Evolutionary conservation across 768 basidiomycete genomes (phyloP).

Genomic region (Phlebiopsis gigantea): DNA sequence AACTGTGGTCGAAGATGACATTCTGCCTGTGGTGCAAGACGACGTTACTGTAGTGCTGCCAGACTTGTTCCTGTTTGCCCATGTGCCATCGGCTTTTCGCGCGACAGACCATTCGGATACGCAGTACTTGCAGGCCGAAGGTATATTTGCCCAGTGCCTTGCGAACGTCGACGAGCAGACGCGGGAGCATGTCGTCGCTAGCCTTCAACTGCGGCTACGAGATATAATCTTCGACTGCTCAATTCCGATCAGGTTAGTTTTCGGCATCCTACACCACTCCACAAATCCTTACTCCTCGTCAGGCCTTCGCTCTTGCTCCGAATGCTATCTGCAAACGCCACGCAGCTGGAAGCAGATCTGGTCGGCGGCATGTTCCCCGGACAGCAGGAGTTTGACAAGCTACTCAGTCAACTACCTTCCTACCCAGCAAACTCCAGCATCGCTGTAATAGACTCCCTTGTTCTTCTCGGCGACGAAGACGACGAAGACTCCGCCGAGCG

Average conservation of each 20-base stretch:
- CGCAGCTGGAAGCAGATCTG: conserved; percentile 34
- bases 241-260: conserved; percentile 28
- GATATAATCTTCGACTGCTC: conserved; percentile 35
- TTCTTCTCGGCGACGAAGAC: conserved; percentile 35
- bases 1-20: background rate
- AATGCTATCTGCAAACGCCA: conserved; percentile 23
- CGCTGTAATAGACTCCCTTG: conserved; percentile 52
- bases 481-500: conserved; percentile 6
- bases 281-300: background rate
- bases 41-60: conserved; percentile 28
- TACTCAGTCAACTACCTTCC: conserved; percentile 38
- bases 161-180: conserved; percentile 19
- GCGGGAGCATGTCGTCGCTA: conserved; percentile 23
- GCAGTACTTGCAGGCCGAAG: conserved; percentile 14
- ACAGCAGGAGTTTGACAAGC: conserved; percentile 36
- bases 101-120: background rate
- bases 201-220: conserved; percentile 39
- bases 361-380: conserved; percentile 51
- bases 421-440: conserved; percentile 48
- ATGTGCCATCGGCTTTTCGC: conserved; percentile 38
- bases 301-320: conserved; percentile 25
- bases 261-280: background rate
- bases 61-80: conserved; percentile 42
- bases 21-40: background rate
- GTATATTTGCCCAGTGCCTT: conserved; percentile 29